Percentiles rank a stretch among this genome's conserved stretches.
Conservation (phyloP, 208 protist species). For the Trypanosoma congolense region DNA sequence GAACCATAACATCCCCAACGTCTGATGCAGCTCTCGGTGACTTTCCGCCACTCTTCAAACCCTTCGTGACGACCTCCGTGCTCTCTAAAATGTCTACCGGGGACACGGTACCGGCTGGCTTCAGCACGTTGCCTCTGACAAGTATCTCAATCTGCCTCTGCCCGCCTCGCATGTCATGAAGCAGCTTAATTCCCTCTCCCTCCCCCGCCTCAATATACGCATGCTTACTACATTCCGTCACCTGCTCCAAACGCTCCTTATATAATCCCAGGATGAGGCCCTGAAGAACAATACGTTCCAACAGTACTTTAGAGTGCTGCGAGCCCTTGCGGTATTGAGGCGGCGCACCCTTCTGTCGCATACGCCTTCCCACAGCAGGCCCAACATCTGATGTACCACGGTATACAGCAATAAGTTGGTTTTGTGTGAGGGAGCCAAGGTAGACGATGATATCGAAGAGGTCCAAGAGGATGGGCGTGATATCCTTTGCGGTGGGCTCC, state of each 20-base stretch:
- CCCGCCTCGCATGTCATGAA: slow-evolving; percentile 34
- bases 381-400: slow-evolving; percentile 66
- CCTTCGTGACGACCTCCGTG: too few relatives aligned
- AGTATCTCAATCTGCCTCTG: slow-evolving; percentile 26
- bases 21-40: too few relatives aligned
- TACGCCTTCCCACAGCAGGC: slow-evolving; percentile 60
- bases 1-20: too few relatives aligned
- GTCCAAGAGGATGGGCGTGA: slow-evolving; percentile 55
- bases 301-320: slow-evolving; percentile 32
- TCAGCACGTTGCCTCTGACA: slow-evolving; percentile 32
- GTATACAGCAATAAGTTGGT: slow-evolving; percentile 81
- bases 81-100: too few relatives aligned
- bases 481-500: slow-evolving; percentile 32
- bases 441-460: slow-evolving; percentile 55
- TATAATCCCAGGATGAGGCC: slow-evolving; percentile 56
- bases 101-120: background rate
- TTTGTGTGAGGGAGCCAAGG: slow-evolving; percentile 69
- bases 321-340: slow-evolving; percentile 77
- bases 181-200: slow-evolving; percentile 29
- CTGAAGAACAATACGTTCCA: slow-evolving; percentile 75
- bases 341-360: slow-evolving; percentile 73
- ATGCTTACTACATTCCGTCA: slow-evolving; percentile 65
- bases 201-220: slow-evolving; percentile 65
- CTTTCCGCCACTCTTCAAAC: too few relatives aligned
- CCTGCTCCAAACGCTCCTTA: slow-evolving; percentile 63